Evolutionary conservation across 345 rosid genomes (phyloP), one percentile per base, ranked within the genome.

Genomic region (Eucalyptus caleyi): DNA sequence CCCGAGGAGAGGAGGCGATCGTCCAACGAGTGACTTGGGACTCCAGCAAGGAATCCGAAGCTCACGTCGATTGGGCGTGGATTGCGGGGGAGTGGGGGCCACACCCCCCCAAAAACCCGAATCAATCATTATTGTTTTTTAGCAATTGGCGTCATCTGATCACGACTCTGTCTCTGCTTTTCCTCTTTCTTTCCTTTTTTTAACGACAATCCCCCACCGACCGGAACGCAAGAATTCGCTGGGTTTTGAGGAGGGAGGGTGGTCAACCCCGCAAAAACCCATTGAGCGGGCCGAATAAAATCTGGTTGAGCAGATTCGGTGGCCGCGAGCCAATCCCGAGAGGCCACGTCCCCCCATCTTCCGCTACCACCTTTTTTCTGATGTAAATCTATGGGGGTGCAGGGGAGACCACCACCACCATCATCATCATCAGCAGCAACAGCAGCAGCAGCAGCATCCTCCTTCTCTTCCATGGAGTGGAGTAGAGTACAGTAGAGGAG

Each of bases 341-440:
- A 53, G 37, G 87, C 87, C 87, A 53, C 37, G 87, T 53, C 87
- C 87, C 87, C 69, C n/a, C n/a, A 6, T 62, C 69, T 6, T 13
- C 34, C 19, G 26, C 16, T 86, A 11, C 40, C 54, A 50, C 51
- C 51, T 50, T 7, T 60, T n/a, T n/a, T 16, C 10, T 65, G 21
- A 3, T n/a, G 77, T 65, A n/a, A 65, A 65, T 62, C 72, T 30
- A 5, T 30, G 72, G 18, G 34, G 9, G 24, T 21, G 59, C 26
- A 19, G 26, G 34, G 27, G 16, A 30, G 18, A 30, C 32, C 72
- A 62, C 5, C 34, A 6, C 16, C 69, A 13, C 1, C 69, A 11
- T 0, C n/a, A 26, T 5, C 67, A 60, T 3, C 67, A 11, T 0
- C 14, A 24, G 1, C 65, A 60, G 0, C 67, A 26, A 0, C 62